phyloP scores from a whole-genome alignment of 768 basidiomycete genomes.

The Agaricus bisporus region DNA sequence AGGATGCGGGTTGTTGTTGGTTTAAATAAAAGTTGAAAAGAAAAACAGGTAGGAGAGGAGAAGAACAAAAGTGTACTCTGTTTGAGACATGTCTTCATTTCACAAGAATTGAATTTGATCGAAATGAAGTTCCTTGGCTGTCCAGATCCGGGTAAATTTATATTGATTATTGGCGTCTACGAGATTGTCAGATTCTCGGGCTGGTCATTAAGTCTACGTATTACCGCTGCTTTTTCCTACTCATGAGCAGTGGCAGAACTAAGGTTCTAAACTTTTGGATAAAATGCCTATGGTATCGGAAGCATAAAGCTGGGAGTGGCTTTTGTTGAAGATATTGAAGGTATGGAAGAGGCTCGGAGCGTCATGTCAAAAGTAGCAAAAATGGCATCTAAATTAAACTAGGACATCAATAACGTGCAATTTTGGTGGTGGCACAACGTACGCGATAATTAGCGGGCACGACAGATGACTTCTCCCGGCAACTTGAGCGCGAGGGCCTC shows the following conservation, averaged over 20 bases:
- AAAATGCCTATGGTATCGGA: slow-evolving; percentile 8
- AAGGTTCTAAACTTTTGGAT: neutral
- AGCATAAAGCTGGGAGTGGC: slow-evolving; percentile 4
- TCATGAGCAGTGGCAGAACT: neutral
- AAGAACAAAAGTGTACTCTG: too few species aligned
- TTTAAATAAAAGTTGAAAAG: too few species aligned
- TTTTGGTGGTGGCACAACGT: too few species aligned
- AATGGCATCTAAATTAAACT: neutral
- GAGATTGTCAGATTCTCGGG: slow-evolving; percentile 56
- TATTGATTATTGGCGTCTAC: slow-evolving; percentile 23
- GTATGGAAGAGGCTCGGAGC: neutral
- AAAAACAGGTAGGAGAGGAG: too few species aligned
- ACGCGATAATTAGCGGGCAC: slow-evolving; percentile 41
- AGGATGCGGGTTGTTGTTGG: too few species aligned
- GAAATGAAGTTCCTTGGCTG: neutral
- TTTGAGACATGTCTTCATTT: too few species aligned
- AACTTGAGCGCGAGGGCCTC: slow-evolving; percentile 79
- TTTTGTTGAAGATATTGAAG: neutral
- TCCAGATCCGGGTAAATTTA: neutral
- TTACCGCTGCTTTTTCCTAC: slow-evolving; percentile 55
- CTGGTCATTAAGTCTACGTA: slow-evolving; percentile 85
- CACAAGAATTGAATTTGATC: too few species aligned
- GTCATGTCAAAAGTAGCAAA: slow-evolving; percentile 2
- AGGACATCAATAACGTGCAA: too few species aligned
- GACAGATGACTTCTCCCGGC: slow-evolving; percentile 83